Base-by-base conservation (phyloP, 306 rosid species). In the Bauhinia variegata region DNA sequence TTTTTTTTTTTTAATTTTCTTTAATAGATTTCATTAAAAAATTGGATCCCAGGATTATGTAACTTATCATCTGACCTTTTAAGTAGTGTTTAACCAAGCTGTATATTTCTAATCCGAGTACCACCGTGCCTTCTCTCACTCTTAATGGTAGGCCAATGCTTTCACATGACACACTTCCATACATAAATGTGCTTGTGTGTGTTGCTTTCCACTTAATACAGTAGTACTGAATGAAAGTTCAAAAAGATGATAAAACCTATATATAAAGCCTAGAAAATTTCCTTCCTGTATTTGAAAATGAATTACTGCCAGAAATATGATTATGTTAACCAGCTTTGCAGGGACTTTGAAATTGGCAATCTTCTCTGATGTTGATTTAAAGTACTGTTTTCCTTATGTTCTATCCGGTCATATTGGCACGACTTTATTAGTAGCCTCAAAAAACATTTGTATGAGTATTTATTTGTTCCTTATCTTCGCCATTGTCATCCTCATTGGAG, bases 1-100 rank as follows among this genome's bases (percentile, higher is more conserved):
- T 23, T 23, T 23, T 1, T 71, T 72, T 60, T 60, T 23, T 23
- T 17, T 46, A 11, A 23, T 71, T 72, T 60, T 60, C 57, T 60
- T 18, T 46, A 11, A 41, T 36, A 11, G 0, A 9, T 41, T 11
- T 11, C 13, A 9, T 41, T 10, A 2, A 41, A 41, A 41, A 41
- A 41, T 36, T 36, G 41, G 9, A 36, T 36, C 9, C 5, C 41
- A 36, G 41, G 41, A 36, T 5, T 36, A 12, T 1, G 4, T 36
- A 5, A 36, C 8, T 36, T 0, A 36, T 36, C 7, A 36, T 36
- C 41, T 36, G 7, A 36, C 41, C 8, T 36, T 36, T 36, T 36
- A 36, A 6, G 9, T 1, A 5, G 41, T 36, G 7, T 6, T 41
- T 36, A 36, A 36, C 9, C 9, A 36, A 36, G 7, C 41, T 36